A percentile compares a stretch with the other conserved stretches of the same genome.
These are phyloP conservation scores for Fusarium begoniae DNA, from an alignment of 2,329 filamentous ascomycete genomes.

Conservation along the genomic window DNA sequence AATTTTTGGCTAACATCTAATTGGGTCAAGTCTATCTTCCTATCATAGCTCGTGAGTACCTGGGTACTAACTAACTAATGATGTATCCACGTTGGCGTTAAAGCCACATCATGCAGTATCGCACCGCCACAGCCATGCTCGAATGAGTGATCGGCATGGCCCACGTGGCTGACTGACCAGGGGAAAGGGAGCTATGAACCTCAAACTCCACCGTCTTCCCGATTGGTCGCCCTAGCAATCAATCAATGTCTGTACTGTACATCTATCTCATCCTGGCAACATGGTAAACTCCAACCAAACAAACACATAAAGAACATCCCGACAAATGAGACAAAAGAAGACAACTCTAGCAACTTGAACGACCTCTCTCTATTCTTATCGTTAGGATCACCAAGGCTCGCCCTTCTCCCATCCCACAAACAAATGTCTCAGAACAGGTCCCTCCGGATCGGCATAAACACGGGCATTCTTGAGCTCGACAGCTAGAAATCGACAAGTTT, in stretches of 20 bases:
- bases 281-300: background rate
- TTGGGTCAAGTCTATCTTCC: conserved; percentile 17
- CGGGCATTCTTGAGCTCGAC: conserved; percentile 24
- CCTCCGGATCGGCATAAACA: conserved; percentile 22
- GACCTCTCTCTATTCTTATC: background rate
- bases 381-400: background rate
- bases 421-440: conserved; percentile 18
- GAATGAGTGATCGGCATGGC: conserved; percentile 17
- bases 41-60: background rate
- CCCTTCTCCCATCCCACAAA: conserved; percentile 16
- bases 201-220: conserved; percentile 26
- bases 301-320: background rate
- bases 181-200: conserved; percentile 6
- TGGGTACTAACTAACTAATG: background rate
- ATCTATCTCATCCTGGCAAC: background rate
- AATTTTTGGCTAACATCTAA: conserved; percentile 22
- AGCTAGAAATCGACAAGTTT: conserved; percentile 26
- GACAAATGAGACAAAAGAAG: background rate
- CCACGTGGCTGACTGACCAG: conserved; percentile 31
- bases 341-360: background rate
- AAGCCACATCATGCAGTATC: conserved; percentile 13
- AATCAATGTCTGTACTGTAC: background rate
- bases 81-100: background rate
- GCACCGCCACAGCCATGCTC: conserved; percentile 16
- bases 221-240: conserved; percentile 32